A percentile compares a stretch with the other conserved stretches of the same genome.
Evolutionary conservation across 306 rosid genomes (phyloP).

Genomic region (Adenanthera pavonina): DNA sequence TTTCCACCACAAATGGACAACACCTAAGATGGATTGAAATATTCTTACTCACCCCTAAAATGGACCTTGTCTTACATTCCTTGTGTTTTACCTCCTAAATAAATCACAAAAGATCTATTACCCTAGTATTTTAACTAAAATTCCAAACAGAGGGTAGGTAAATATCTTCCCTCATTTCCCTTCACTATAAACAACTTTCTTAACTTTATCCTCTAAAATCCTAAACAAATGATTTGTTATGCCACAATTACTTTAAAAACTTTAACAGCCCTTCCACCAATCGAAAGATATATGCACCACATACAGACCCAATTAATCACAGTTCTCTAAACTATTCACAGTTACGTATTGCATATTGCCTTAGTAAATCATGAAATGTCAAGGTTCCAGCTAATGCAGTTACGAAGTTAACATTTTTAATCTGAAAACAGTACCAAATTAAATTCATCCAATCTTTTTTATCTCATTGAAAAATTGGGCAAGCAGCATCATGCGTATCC

Average conservation of each 20-base stretch:
- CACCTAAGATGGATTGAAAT: not conserved
- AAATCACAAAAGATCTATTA: not conserved
- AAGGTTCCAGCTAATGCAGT: not conserved
- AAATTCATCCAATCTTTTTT: not conserved
- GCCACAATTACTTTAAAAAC: not conserved
- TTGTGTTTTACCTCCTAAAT: not conserved
- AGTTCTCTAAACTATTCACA: too few species aligned
- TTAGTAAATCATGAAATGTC: not conserved
- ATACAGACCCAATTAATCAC: not conserved
- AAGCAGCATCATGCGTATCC: slow-evolving; percentile 7
- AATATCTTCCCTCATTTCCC: not conserved
- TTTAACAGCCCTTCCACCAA: not conserved
- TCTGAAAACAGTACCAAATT: not conserved
- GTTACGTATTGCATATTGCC: not conserved
- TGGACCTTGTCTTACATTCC: not conserved
- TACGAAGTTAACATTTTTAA: not conserved
- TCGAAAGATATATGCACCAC: not conserved
- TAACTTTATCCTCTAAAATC: not conserved
- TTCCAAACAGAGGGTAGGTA: not conserved
- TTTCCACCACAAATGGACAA: not conserved
- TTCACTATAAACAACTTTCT: not conserved
- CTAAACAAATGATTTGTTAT: not conserved
- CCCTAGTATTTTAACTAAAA: not conserved
- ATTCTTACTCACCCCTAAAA: not conserved
- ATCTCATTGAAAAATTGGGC: slow-evolving; percentile 6